phyloP scores from a whole-genome alignment of 2,329 filamentous ascomycete species.

The Raffaelea deltoideospora region DNA sequence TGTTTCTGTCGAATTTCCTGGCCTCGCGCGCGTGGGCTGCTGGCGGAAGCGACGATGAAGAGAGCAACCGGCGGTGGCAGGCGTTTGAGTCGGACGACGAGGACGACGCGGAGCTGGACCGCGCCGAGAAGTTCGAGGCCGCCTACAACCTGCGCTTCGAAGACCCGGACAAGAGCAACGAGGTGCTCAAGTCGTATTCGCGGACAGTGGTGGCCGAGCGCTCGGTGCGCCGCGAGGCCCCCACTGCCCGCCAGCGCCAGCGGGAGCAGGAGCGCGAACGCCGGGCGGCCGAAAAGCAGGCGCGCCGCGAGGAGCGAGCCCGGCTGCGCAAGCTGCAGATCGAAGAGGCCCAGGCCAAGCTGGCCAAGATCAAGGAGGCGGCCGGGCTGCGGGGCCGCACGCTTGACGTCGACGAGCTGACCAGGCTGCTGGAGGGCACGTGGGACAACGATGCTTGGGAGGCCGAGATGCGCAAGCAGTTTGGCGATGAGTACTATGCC shows the following conservation, averaged over 20 bases:
- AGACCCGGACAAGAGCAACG: conserved; percentile 75
- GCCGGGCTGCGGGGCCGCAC: conserved; percentile 60
- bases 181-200: conserved; percentile 75
- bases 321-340: conserved; percentile 76
- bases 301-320: conserved; percentile 67
- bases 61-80: conserved; percentile 42
- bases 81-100: conserved; percentile 91
- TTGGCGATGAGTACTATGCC: conserved; percentile 84
- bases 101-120: conserved; percentile 58
- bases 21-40: conserved; percentile 81
- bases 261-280: conserved; percentile 64
- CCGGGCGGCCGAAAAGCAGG: conserved; percentile 63
- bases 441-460: conserved; percentile 91
- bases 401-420: conserved; percentile 64
- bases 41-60: conserved; percentile 25
- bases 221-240: conserved; percentile 74
- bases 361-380: conserved; percentile 77
- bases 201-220: conserved; percentile 70
- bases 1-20: conserved; percentile 90
- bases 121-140: conserved; percentile 76
- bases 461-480: conserved; percentile 71
- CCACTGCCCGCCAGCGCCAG: conserved; percentile 58
- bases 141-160: conserved; percentile 96
- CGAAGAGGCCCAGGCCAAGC: conserved; percentile 76
- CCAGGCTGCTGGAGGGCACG: conserved; percentile 67